Percentiles rank a stretch among this genome's conserved stretches.
These are phyloP conservation scores for Aschersonia sp. DNA, from an alignment of 2,329 filamentous ascomycete species.

Conservation along the genomic window DNA sequence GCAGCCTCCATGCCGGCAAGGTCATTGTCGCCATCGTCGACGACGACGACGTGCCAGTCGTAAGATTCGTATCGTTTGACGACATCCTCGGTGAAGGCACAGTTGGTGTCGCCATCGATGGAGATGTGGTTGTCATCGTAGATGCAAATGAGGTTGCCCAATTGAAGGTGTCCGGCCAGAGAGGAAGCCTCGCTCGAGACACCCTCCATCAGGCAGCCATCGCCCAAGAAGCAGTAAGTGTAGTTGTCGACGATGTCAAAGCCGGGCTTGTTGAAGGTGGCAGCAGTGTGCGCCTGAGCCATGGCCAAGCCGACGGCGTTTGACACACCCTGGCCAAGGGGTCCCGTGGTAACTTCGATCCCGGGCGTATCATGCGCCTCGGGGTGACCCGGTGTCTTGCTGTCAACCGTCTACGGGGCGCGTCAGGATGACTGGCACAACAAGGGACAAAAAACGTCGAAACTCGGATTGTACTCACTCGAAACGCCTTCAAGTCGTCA, in stretches of 20 bases:
- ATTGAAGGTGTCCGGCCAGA: constrained; percentile 87
- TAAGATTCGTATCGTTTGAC: constrained; percentile 90
- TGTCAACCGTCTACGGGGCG: constrained; percentile 31
- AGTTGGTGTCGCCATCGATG: constrained; percentile 88
- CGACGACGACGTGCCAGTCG: constrained; percentile 82
- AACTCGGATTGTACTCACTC: constrained; percentile 44
- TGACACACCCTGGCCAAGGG: constrained; percentile 91
- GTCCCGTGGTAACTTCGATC: constrained; percentile 95
- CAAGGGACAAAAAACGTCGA: not conserved
- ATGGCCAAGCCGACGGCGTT: constrained; percentile 98
- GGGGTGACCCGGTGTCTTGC: constrained; percentile 89
- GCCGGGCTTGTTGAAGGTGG: constrained; percentile 90
- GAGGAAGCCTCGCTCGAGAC: constrained; percentile 87
- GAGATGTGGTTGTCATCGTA: constrained; percentile 99
- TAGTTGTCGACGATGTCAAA: constrained; percentile 90
- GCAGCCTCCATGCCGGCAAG: constrained; percentile 78
- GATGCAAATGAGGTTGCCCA: constrained; percentile 92
- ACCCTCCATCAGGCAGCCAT: constrained; percentile 98
- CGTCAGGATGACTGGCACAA: not conserved
- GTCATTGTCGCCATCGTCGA: constrained; percentile 81
- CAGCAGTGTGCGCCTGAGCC: constrained; percentile 82
- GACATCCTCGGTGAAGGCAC: constrained; percentile 94
- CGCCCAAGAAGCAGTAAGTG: constrained; percentile 93
- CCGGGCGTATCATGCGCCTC: constrained; percentile 94
- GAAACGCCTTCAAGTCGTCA: constrained; percentile 92